phyloP scores from a whole-genome alignment of 1,284 basidiomycete species.

The Agroathelia rolfsii region DNA sequence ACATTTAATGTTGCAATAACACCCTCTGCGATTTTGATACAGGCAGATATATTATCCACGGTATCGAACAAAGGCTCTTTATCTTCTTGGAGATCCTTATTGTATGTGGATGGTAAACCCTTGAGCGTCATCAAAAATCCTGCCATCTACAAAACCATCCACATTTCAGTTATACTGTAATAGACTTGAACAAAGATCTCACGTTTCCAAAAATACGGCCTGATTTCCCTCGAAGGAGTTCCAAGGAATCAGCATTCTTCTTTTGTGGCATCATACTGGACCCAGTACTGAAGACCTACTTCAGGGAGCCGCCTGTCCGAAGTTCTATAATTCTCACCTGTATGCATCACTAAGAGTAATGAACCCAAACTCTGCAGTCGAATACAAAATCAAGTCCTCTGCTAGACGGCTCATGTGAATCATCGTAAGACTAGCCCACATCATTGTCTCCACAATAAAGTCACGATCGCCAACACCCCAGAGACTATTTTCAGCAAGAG shows the following conservation, averaged over 20 bases:
- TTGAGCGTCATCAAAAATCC: slow-evolving; percentile 98
- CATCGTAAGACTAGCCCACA: slow-evolving; percentile 92
- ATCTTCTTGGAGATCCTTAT: slow-evolving; percentile 98
- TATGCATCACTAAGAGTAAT: slow-evolving; percentile 93
- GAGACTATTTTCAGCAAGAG: slow-evolving; percentile 86
- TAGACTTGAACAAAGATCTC: too few species aligned
- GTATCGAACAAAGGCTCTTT: slow-evolving; percentile 96
- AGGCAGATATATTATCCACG: slow-evolving; percentile 86
- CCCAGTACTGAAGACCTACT: slow-evolving; percentile 59
- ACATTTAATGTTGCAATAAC: slow-evolving; percentile 87
- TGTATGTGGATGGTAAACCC: slow-evolving; percentile 96
- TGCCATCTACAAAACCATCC: slow-evolving; percentile 80
- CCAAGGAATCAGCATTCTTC: slow-evolving; percentile 96
- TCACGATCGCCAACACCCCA: slow-evolving; percentile 95
- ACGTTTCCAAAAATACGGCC: slow-evolving; percentile 92
- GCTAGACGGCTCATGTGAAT: slow-evolving; percentile 90
- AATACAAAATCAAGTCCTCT: slow-evolving; percentile 95
- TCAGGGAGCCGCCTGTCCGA: too few species aligned
- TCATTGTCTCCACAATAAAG: slow-evolving; percentile 94
- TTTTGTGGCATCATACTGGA: slow-evolving; percentile 99
- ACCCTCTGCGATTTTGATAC: slow-evolving; percentile 88
- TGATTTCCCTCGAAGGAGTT: slow-evolving; percentile 90
- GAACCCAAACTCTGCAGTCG: slow-evolving; percentile 94
- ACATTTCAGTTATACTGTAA: too few species aligned
- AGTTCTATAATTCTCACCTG: too few species aligned